phyloP scores from a whole-genome alignment of 306 rosid genomes.

The Gleditsia sinensis region DNA sequence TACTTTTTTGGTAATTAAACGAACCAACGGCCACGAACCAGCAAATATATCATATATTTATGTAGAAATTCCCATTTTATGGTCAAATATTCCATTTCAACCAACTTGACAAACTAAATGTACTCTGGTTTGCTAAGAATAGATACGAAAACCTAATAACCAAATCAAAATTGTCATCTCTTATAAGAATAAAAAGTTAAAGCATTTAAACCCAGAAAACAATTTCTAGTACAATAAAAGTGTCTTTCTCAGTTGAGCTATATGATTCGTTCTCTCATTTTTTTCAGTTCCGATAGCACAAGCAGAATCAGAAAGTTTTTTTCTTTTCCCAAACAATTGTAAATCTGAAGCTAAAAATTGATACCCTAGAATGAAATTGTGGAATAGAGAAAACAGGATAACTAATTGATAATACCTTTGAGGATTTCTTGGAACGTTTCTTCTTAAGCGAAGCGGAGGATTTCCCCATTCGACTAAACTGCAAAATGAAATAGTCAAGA shows the following conservation, averaged over 20 bases:
- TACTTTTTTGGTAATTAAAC: no score
- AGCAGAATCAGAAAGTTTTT: slow-evolving; percentile 1
- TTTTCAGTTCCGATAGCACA: slow-evolving; percentile 4
- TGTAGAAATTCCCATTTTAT: neutral
- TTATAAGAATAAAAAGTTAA: neutral
- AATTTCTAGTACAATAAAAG: neutral
- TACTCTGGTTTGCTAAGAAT: neutral
- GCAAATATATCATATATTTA: slow-evolving; percentile 1
- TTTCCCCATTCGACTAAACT: slow-evolving; percentile 72
- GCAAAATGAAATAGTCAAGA: slow-evolving; percentile 47
- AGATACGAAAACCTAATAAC: neutral
- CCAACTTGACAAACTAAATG: neutral
- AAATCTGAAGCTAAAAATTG: slow-evolving; percentile 22
- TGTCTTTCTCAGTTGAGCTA: neutral
- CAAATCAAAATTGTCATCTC: slow-evolving; percentile 6
- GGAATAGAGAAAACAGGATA: neutral
- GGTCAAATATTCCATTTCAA: neutral
- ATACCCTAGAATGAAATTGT: slow-evolving; percentile 23
- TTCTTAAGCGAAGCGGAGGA: slow-evolving; percentile 65
- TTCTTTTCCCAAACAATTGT: neutral
- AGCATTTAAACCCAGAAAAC: neutral
- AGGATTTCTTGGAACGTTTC: slow-evolving; percentile 63
- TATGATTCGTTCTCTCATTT: slow-evolving; percentile 8
- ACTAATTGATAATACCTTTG: slow-evolving; percentile 53
- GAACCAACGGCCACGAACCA: no score